Evolutionary conservation across 345 rosid genomes (phyloP).

Genomic region (Aquilaria yunnanensis): DNA sequence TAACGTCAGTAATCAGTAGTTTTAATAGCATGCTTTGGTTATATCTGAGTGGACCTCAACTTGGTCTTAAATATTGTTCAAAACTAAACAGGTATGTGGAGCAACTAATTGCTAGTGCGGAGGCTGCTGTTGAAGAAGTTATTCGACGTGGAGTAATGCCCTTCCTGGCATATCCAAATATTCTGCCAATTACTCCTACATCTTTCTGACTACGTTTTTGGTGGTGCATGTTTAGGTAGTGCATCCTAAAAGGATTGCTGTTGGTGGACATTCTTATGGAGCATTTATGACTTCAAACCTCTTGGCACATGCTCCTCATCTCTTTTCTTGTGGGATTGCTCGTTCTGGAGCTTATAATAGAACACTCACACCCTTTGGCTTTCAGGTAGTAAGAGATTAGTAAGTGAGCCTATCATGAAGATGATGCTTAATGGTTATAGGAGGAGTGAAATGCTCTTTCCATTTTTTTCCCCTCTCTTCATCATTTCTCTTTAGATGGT

Average conservation of each 20-base stretch:
- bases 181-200: not conserved
- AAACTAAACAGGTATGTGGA: constrained; percentile 59
- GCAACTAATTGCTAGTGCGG: constrained; percentile 94
- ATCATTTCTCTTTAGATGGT: constrained; percentile 9
- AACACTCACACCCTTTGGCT: constrained; percentile 97
- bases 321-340: constrained; percentile 91
- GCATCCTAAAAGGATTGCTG: constrained; percentile 78
- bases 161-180: constrained; percentile 7
- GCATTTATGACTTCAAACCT: constrained; percentile 99
- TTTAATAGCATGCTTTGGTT: too few species aligned
- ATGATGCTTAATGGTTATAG: too few species aligned
- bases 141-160: constrained; percentile 69
- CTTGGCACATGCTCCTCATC: constrained; percentile 96
- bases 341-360: constrained; percentile 99
- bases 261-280: constrained; percentile 99
- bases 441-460: not conserved
- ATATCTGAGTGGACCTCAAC: too few species aligned
- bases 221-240: constrained; percentile 58
- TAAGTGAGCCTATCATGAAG: too few species aligned
- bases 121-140: constrained; percentile 99
- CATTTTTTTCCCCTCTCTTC: not conserved
- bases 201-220: constrained; percentile 15
- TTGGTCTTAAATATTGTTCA: too few species aligned
- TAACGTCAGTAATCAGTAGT: too few species aligned
- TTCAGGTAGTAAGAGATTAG: constrained; percentile 51